These are phyloP conservation scores for Ustilago tritici DNA, from an alignment of 1,284 basidiomycete species.

Conservation along the genomic window DNA sequence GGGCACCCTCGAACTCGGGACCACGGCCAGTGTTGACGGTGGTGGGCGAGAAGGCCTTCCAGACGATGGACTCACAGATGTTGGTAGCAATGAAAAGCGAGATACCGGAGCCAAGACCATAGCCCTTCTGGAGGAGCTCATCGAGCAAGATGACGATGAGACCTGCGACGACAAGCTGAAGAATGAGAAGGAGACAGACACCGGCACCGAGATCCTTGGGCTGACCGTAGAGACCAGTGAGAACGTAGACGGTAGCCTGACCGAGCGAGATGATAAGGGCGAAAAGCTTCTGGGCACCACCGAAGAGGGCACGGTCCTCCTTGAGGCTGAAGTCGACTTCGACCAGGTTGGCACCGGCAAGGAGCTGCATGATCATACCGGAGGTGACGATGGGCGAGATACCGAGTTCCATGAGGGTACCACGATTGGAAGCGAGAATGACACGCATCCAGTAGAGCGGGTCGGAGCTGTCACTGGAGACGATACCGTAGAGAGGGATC, in stretches of 20 bases:
- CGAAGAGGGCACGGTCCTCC: slow-evolving; percentile 95
- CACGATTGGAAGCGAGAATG: slow-evolving; percentile 96
- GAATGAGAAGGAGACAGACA: slow-evolving; percentile 92
- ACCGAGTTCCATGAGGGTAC: slow-evolving; percentile 98
- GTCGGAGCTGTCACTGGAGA: slow-evolving; percentile 74
- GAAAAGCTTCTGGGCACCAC: slow-evolving; percentile 96
- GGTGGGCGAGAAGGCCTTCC: slow-evolving; percentile 99
- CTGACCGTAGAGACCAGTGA: slow-evolving; percentile 95
- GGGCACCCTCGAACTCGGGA: slow-evolving; percentile 96
- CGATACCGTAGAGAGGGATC: slow-evolving; percentile 69
- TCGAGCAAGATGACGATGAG: slow-evolving; percentile 98
- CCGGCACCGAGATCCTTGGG: slow-evolving; percentile 94
- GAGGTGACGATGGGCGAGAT: slow-evolving; percentile 94
- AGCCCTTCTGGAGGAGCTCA: slow-evolving; percentile 98
- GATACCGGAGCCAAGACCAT: slow-evolving; percentile 97
- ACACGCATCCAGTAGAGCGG: slow-evolving; percentile 99
- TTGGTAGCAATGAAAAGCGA: slow-evolving; percentile 99
- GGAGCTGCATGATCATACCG: slow-evolving; percentile 99
- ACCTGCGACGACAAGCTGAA: slow-evolving; percentile 92
- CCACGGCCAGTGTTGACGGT: slow-evolving; percentile 98
- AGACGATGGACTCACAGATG: slow-evolving; percentile 98
- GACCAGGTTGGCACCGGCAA: slow-evolving; percentile 96
- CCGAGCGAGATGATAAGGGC: slow-evolving; percentile 96
- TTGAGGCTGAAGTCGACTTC: slow-evolving; percentile 97
- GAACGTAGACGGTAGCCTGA: slow-evolving; percentile 95